Percentiles rank a stretch among this genome's conserved stretches.
Conservation (phyloP, 192 early-diverging fungal genomes). For the Backusella luteola region DNA sequence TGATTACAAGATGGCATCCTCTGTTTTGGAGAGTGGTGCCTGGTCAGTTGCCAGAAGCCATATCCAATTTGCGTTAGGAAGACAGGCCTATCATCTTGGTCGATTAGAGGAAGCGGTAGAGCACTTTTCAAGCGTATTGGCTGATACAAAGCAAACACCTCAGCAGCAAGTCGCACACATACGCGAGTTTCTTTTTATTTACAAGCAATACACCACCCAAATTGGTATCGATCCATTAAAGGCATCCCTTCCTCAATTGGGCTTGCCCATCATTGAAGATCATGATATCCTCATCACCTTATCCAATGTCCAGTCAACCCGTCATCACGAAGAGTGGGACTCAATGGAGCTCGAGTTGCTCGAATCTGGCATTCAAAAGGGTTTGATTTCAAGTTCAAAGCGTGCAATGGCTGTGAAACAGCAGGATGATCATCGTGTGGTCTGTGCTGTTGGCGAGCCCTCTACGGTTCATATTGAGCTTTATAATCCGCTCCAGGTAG, state of each 20-base stretch:
- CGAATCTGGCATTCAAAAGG: constrained; percentile 48
- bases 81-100: constrained; percentile 75
- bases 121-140: constrained; percentile 78
- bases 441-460: constrained; percentile 79
- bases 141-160: constrained; percentile 60
- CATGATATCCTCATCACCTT: constrained; percentile 51
- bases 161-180: constrained; percentile 67
- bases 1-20: constrained; percentile 66
- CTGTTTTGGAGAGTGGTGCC: constrained; percentile 53
- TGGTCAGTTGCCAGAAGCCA: constrained; percentile 89
- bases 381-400: constrained; percentile 27
- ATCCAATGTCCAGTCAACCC: constrained; percentile 60
- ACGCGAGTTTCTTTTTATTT: constrained; percentile 76
- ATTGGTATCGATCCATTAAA: constrained; percentile 46
- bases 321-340: constrained; percentile 64
- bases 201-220: constrained; percentile 51
- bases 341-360: constrained; percentile 66
- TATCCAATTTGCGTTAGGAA: constrained; percentile 84
- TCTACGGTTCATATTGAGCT: constrained; percentile 62
- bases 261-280: constrained; percentile 61
- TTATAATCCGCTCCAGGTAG: constrained; percentile 73
- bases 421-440: constrained; percentile 48
- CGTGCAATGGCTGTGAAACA: constrained; percentile 30
- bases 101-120: constrained; percentile 71
- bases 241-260: constrained; percentile 49